These are phyloP conservation scores for Ceriops decandra DNA, from an alignment of 345 rosid species.

Conservation along the genomic window DNA sequence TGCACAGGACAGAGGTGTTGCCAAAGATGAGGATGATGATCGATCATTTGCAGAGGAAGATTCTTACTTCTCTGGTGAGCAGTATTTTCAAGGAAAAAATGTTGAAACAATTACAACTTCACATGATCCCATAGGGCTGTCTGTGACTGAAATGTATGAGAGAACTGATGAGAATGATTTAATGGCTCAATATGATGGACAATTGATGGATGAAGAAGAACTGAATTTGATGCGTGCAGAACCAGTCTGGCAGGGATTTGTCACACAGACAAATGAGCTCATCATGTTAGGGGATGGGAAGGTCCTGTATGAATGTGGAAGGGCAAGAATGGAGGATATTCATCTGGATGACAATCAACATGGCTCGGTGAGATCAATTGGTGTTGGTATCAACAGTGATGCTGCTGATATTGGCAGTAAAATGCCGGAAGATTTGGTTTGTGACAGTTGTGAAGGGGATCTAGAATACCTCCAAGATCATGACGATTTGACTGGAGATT, in stretches of 20 bases:
- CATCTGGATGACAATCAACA: constrained; percentile 80
- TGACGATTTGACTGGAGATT: constrained; percentile 52
- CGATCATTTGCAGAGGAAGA: constrained; percentile 94
- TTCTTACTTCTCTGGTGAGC: constrained; percentile 93
- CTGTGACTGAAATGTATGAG: constrained; percentile 60
- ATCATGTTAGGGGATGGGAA: constrained; percentile 56
- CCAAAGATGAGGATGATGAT: constrained; percentile 84
- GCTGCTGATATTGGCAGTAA: constrained; percentile 94
- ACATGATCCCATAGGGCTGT: constrained; percentile 72
- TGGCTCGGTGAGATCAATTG: constrained; percentile 92
- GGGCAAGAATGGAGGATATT: constrained; percentile 50
- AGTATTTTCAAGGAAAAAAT: constrained; percentile 57
- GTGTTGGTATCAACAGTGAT: constrained; percentile 92
- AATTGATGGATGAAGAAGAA: constrained; percentile 82
- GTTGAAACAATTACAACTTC: constrained; percentile 57
- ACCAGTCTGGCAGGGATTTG: constrained; percentile 98
- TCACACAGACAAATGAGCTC: constrained; percentile 72
- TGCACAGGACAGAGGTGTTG: constrained; percentile 65
- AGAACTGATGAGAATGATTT: constrained; percentile 57
- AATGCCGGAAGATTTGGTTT: constrained; percentile 81
- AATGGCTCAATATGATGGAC: constrained; percentile 70
- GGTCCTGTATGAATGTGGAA: constrained; percentile 41
- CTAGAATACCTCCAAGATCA: constrained; percentile 70
- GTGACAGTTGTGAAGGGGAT: constrained; percentile 93
- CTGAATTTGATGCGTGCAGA: constrained; percentile 68